Base-by-base conservation (phyloP, 345 rosid species). In the Camelina neglecta region DNA sequence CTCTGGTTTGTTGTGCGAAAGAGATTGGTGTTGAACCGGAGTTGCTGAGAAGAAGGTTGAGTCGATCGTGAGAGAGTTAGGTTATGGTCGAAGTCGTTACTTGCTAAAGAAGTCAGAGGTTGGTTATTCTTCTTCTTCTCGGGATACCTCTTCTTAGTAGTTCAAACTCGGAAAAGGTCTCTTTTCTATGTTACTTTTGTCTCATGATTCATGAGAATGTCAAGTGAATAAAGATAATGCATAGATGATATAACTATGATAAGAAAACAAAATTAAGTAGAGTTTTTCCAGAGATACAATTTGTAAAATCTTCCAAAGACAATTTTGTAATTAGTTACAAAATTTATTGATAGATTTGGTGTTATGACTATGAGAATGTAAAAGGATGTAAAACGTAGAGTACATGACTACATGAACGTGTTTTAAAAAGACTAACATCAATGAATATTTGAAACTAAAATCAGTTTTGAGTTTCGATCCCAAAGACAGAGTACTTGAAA, bases 1-100 rank as follows among this genome's bases (percentile, higher is more conserved):
- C 79, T 16, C 16, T 85, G 35, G 78, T 79, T 31, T 82, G 77
- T 79, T 64, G 67, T 55, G 77, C 48, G 60, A 29, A 44, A 44
- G 74, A 81, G 74, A 24, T 53, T 35, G 70, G 76, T 50, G n/a
- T 55, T 33, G 39, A 75, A 53, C 54, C 2, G 48, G 83, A 18
- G 70, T 55, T 38, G 74, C 55, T 26, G 81, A n/a, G 76, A 44
- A 62, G 60, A 72, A 60, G 51, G 73, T 56, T 11, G 75, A 80
- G 38, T 18, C 65, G 42, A 29, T 39, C 24, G 66, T 69, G 59
- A 57, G 64, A 71, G 76, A 31, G 20, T 65, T 47, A 33, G 57
- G 76, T 59, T 57, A 71, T 8, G 57, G 58, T 24, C 7, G n/a
- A 64, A 50, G 41, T 20, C 60, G 47, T 51, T 67, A 51, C 74